Evolutionary conservation across 148 eudicot species (phyloP).

Genomic region (Rhododendron mucronatum): DNA sequence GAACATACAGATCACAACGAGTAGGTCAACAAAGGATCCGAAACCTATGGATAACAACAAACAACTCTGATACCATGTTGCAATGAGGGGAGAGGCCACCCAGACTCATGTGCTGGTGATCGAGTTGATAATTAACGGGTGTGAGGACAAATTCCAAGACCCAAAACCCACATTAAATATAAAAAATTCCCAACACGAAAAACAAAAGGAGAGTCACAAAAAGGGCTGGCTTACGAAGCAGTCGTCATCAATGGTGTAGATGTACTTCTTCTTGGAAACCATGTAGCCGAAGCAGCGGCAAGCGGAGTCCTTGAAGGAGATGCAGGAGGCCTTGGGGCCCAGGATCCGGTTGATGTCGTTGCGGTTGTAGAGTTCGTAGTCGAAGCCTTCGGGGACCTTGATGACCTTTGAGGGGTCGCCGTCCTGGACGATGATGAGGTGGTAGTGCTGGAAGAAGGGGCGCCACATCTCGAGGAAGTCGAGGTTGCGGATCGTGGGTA

Average conservation of each 20-base stretch:
- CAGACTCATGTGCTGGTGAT: too few species aligned
- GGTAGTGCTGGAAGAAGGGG: conserved; percentile 68
- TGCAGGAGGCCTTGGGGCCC: conserved; percentile 76
- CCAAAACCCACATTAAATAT: background rate
- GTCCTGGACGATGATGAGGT: conserved; percentile 77
- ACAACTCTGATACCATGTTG: too few species aligned
- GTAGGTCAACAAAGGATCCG: background rate
- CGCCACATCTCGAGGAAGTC: conserved; percentile 92
- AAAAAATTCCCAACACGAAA: background rate
- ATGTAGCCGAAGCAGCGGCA: conserved; percentile 79
- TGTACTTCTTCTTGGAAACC: conserved; percentile 88
- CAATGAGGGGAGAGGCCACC: background rate
- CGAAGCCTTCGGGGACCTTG: conserved; percentile 72
- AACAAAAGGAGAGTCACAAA: background rate
- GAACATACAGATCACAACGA: background rate
- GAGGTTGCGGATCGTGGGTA: conserved; percentile 80
- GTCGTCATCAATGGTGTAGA: conserved; percentile 86
- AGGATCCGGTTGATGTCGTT: conserved; percentile 72
- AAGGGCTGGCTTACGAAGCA: conserved; percentile 59
- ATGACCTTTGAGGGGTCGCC: conserved; percentile 66
- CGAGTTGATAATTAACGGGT: too few species aligned
- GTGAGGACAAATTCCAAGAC: background rate
- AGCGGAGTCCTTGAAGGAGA: conserved; percentile 89
- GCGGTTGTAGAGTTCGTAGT: conserved; percentile 73
- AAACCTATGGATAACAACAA: background rate